Evolutionary conservation across 192 early-diverging fungal species (phyloP).

Genomic region (Fimicolochytrium jonesii): DNA sequence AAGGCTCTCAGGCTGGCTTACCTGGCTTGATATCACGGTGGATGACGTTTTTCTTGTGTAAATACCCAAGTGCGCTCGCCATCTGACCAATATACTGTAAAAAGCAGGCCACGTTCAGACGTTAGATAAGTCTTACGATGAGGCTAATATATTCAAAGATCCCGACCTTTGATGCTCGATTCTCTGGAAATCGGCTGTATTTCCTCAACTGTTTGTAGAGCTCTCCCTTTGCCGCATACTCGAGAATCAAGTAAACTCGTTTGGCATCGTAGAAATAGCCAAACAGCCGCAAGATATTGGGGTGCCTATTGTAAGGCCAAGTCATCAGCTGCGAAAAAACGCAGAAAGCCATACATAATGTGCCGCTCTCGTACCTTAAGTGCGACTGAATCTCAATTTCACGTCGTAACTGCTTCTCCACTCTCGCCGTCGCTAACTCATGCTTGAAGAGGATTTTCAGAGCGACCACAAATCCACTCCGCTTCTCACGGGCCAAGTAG

Average conservation of each 20-base stretch:
- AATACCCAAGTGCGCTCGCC: conserved; percentile 76
- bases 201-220: conserved; percentile 80
- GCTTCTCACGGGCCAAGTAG: conserved; percentile 85
- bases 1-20: conserved; percentile 6
- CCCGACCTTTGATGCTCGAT: conserved; percentile 62
- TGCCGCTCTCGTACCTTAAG: conserved; percentile 51
- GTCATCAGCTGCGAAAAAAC: no score
- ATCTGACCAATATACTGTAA: conserved; percentile 83
- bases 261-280: conserved; percentile 95
- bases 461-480: conserved; percentile 81
- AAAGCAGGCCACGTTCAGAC: neutral
- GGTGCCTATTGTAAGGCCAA: conserved; percentile 66
- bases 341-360: neutral
- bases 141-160: neutral
- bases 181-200: conserved; percentile 68
- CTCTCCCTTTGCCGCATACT: conserved; percentile 93
- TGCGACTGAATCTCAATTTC: conserved; percentile 96
- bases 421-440: conserved; percentile 68
- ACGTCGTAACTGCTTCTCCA: conserved; percentile 85
- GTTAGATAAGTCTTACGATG: no score
- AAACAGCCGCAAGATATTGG: conserved; percentile 89
- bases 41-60: conserved; percentile 88
- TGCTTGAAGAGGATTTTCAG: conserved; percentile 87
- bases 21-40: conserved; percentile 94
- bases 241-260: conserved; percentile 88